These are phyloP conservation scores for Gigaspora rosea DNA, from an alignment of 192 early-diverging fungal species.

Conservation along the genomic window DNA sequence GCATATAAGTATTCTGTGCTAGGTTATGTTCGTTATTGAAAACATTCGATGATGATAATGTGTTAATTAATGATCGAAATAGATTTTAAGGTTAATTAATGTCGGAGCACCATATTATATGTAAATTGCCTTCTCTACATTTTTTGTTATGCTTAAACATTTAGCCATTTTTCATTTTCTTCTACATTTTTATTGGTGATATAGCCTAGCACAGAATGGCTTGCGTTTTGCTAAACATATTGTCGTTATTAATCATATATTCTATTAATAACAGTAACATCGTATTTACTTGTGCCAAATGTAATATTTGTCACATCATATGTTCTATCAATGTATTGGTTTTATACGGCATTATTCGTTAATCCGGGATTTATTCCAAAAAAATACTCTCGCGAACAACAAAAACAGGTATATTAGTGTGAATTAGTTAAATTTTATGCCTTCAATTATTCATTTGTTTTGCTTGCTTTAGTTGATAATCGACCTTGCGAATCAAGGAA, in stretches of 20 bases:
- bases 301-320: slow-evolving; percentile 68
- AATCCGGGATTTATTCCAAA: slow-evolving; percentile 84
- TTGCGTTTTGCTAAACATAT: no score
- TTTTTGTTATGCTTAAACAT: no score
- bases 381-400: slow-evolving; percentile 43
- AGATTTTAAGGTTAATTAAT: no score
- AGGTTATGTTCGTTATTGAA: no score
- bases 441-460: background rate
- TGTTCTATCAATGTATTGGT: slow-evolving; percentile 64
- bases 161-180: no score
- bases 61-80: no score
- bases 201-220: no score
- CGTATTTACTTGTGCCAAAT: slow-evolving; percentile 61
- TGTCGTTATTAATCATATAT: background rate
- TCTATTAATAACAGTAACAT: slow-evolving; percentile 53
- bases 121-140: no score
- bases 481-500: slow-evolving; percentile 66
- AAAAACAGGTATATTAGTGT: slow-evolving; percentile 39
- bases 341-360: slow-evolving; percentile 69
- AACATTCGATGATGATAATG: no score
- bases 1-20: background rate
- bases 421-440: background rate
- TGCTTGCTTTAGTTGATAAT: slow-evolving; percentile 43
- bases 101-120: no score
- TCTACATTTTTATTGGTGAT: no score